Percentiles rank a stretch among this genome's conserved stretches.
phyloP scores from a whole-genome alignment of 257 asterid genomes.

The Lycium ferocissimum region DNA sequence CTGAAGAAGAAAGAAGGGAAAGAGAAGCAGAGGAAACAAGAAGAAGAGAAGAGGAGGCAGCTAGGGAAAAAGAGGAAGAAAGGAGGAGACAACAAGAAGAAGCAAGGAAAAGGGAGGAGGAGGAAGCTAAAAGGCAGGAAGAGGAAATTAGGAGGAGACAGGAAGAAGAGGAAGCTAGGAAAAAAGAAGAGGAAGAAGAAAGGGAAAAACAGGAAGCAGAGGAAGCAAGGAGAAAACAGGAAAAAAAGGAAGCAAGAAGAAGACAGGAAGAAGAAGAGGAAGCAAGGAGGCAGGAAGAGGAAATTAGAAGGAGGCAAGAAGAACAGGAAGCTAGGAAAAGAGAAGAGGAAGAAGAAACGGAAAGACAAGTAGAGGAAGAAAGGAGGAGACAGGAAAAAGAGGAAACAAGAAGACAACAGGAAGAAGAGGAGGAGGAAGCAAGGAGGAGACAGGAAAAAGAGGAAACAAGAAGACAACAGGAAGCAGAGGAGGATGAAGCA shows the following conservation, averaged over 20 bases:
- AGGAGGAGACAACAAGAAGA: slow-evolving; percentile 33
- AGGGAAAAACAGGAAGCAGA: background rate
- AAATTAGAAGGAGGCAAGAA: too few relatives aligned
- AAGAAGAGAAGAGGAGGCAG: background rate
- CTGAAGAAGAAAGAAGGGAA: slow-evolving; percentile 23
- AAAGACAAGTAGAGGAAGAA: slow-evolving; percentile 22
- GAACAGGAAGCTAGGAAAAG: slow-evolving; percentile 30
- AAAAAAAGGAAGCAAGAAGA: background rate
- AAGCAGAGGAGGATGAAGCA: slow-evolving; percentile 12
- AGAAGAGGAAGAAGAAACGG: background rate
- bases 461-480: slow-evolving; percentile 29
- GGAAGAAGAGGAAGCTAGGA: slow-evolving; percentile 29
- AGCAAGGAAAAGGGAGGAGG: background rate
- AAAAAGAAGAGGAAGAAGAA: background rate
- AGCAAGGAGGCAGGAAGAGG: too few relatives aligned
- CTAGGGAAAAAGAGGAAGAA: background rate
- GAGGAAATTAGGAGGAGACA: slow-evolving; percentile 18
- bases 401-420: background rate
- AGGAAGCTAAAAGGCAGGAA: background rate
- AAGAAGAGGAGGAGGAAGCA: slow-evolving; percentile 25
- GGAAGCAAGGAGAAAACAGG: background rate
- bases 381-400: slow-evolving; percentile 17
- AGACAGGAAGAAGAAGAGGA: too few relatives aligned
- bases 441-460: slow-evolving; percentile 25
- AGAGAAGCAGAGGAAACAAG: background rate